Evolutionary conservation across 1,139 yeast species (phyloP).

Genomic region (Magnusiomyces fungicola): DNA sequence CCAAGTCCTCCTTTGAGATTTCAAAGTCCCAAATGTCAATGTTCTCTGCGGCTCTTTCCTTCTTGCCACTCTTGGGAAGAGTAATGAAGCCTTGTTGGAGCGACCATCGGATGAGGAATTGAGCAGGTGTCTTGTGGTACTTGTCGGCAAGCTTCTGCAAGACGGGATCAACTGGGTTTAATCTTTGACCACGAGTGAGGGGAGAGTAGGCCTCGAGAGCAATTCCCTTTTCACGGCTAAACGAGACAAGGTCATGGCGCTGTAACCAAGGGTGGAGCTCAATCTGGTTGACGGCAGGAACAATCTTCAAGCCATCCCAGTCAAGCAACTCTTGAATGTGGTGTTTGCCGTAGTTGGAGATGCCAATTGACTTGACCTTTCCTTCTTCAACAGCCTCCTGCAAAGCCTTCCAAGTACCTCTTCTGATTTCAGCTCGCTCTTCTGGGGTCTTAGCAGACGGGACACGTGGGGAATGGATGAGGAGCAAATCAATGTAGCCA

Average conservation of each 20-base stretch:
- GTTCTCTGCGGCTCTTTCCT: conserved; percentile 42
- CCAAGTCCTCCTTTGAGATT: conserved; percentile 35
- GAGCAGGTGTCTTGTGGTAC: conserved; percentile 37
- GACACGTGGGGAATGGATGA: conserved; percentile 35
- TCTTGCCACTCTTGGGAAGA: conserved; percentile 59
- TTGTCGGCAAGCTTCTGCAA: conserved; percentile 36
- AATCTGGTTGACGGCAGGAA: conserved; percentile 46
- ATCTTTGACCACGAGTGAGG: conserved; percentile 51
- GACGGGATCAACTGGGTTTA: conserved; percentile 47
- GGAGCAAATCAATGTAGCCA: conserved; percentile 41
- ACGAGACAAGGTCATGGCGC: conserved; percentile 47
- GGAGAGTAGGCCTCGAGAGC: conserved; percentile 67
- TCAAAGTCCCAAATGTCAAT: conserved; percentile 44
- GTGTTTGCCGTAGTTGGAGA: conserved; percentile 45
- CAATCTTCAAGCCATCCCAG: conserved; percentile 34
- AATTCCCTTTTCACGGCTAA: conserved; percentile 45
- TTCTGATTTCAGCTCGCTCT: conserved; percentile 23
- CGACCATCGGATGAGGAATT: conserved; percentile 41
- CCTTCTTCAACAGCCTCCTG: conserved; percentile 34
- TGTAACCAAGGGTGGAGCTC: conserved; percentile 58
- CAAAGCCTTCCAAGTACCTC: conserved; percentile 40
- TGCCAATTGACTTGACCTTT: conserved; percentile 63
- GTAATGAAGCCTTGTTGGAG: conserved; percentile 45
- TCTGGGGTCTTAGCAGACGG: conserved; percentile 16
- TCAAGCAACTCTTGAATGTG: conserved; percentile 36